Evolutionary conservation across 495 filamentous ascomycete genomes (phyloP).

Genomic region (Lasiosphaeria ovina): DNA sequence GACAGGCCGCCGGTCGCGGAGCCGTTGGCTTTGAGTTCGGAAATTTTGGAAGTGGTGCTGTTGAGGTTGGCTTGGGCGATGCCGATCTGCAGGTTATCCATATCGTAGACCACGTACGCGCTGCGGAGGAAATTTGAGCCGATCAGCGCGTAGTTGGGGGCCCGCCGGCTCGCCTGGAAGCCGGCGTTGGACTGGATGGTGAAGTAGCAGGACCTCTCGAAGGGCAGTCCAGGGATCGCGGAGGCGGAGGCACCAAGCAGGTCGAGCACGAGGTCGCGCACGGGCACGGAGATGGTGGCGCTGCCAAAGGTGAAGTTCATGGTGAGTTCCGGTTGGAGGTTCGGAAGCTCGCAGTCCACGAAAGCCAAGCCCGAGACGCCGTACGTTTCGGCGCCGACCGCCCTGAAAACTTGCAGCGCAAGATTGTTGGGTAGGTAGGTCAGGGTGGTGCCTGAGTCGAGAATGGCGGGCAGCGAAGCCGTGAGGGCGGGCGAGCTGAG

Average conservation of each 20-base stretch:
- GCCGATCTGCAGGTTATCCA: constrained; percentile 78
- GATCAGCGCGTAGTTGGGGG: constrained; percentile 39
- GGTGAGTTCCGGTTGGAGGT: constrained; percentile 56
- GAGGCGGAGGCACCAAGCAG: constrained; percentile 28
- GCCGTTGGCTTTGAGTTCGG: constrained; percentile 40
- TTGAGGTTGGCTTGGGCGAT: constrained; percentile 87
- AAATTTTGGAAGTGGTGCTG: constrained; percentile 49
- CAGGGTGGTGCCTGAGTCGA: constrained; percentile 83
- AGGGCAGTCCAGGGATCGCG: constrained; percentile 27
- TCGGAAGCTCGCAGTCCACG: constrained; percentile 48
- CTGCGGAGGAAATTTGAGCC: constrained; percentile 92
- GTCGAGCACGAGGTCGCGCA: constrained; percentile 74
- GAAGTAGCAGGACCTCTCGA: constrained; percentile 39
- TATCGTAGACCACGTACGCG: constrained; percentile 92
- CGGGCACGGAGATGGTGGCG: constrained; percentile 60
- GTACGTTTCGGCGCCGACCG: constrained; percentile 54
- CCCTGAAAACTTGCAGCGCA: constrained; percentile 53
- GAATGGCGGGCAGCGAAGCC: constrained; percentile 52
- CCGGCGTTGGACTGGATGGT: constrained; percentile 38
- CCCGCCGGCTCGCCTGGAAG: constrained; percentile 18
- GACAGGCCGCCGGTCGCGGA: constrained; percentile 35
- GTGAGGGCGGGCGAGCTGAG: constrained; percentile 40
- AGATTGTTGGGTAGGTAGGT: constrained; percentile 74
- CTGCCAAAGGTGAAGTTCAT: constrained; percentile 63
- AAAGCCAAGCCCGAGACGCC: constrained; percentile 42